Conservation (phyloP, 495 filamentous ascomycete species). For the Penicillium antarcticum region DNA sequence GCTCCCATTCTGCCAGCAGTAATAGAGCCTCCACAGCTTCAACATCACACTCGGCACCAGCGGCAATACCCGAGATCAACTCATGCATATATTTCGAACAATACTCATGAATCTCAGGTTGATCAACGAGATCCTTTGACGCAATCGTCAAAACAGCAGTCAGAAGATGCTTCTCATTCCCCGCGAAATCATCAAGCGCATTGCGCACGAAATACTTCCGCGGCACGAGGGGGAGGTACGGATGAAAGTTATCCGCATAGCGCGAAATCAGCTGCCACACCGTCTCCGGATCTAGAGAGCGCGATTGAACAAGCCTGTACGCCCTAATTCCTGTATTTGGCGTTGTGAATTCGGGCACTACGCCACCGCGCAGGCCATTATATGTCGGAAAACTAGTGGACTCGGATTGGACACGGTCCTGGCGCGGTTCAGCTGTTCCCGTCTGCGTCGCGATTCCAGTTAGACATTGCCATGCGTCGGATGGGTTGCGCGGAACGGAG, state of each 20-base stretch:
- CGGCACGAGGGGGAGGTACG: slow-evolving; percentile 60
- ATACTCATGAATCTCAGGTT: slow-evolving; percentile 53
- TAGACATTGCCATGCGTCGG: slow-evolving; percentile 49
- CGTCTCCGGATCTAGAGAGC: slow-evolving; percentile 43
- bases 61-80: slow-evolving; percentile 56
- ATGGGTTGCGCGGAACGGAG: slow-evolving; percentile 44
- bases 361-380: slow-evolving; percentile 27
- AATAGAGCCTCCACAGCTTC: slow-evolving; percentile 64
- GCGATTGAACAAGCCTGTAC: slow-evolving; percentile 50
- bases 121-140: slow-evolving; percentile 56
- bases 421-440: slow-evolving; percentile 14
- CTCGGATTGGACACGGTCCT: slow-evolving; percentile 21
- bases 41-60: slow-evolving; percentile 57
- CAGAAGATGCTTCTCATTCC: slow-evolving; percentile 55
- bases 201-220: slow-evolving; percentile 49
- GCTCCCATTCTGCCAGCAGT: slow-evolving; percentile 62
- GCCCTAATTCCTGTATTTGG: slow-evolving; percentile 36
- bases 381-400: slow-evolving; percentile 24
- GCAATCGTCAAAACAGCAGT: slow-evolving; percentile 62
- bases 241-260: slow-evolving; percentile 57
- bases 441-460: slow-evolving; percentile 38
- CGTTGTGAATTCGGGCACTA: slow-evolving; percentile 25
- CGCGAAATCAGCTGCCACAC: slow-evolving; percentile 51
- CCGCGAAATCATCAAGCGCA: slow-evolving; percentile 46
- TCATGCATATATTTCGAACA: slow-evolving; percentile 64